Conservation (phyloP, 257 asterid species). For the Fraxinus anomala region DNA sequence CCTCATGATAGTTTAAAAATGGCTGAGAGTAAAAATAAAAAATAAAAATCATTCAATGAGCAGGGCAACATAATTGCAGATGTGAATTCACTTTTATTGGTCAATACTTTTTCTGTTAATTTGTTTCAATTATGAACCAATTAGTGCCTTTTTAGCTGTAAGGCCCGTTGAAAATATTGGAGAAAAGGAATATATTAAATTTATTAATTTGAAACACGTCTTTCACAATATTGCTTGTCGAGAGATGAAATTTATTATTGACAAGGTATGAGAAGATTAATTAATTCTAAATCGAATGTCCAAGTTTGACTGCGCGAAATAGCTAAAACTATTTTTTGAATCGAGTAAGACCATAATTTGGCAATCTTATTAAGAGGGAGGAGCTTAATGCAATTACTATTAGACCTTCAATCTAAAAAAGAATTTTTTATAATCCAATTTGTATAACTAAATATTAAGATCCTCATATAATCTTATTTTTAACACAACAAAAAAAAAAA, state of each 20-base stretch:
- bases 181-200: not conserved
- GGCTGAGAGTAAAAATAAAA: not conserved
- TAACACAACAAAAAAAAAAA: not conserved
- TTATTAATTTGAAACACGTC: not conserved
- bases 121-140: conserved; percentile 38
- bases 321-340: not conserved
- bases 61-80: conserved; percentile 21
- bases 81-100: conserved; percentile 44
- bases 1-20: not conserved
- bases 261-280: not conserved
- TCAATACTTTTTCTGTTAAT: conserved; percentile 33
- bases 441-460: not conserved
- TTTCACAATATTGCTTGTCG: not conserved
- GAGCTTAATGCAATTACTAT: not conserved
- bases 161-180: not conserved
- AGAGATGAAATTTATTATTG: not conserved
- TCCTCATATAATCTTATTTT: not conserved
- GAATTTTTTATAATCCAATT: no score
- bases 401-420: not conserved
- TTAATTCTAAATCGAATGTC: not conserved
- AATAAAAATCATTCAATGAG: not conserved
- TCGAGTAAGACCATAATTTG: not conserved
- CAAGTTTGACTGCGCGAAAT: not conserved
- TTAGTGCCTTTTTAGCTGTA: conserved; percentile 29
- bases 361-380: not conserved